A percentile compares a stretch with the other conserved stretches of the same genome.
phyloP scores from a whole-genome alignment of 1,284 basidiomycete species.

The Ustilago curta region DNA sequence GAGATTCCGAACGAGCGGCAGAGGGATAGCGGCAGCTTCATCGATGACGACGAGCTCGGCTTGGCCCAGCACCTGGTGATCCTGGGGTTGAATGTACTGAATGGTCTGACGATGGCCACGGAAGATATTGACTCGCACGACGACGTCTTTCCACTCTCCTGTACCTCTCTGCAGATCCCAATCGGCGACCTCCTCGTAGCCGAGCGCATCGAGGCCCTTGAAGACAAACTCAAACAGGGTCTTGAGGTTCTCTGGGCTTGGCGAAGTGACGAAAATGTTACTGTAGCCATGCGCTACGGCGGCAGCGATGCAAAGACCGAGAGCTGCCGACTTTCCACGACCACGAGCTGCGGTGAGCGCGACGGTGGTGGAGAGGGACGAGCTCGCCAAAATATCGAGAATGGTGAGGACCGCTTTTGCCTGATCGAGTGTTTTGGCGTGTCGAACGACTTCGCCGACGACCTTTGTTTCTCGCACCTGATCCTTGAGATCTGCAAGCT shows the following conservation, averaged over 20 bases:
- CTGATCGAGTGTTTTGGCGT: constrained; percentile 94
- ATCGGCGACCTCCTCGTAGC: constrained; percentile 97
- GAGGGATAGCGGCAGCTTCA: constrained; percentile 96
- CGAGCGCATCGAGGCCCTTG: constrained; percentile 93
- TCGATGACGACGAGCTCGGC: constrained; percentile 98
- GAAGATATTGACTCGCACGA: constrained; percentile 96
- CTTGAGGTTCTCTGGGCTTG: constrained; percentile 96
- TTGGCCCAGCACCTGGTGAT: constrained; percentile 95
- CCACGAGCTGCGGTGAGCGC: constrained; percentile 94
- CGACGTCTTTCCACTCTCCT: constrained; percentile 95
- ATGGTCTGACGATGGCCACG: constrained; percentile 70
- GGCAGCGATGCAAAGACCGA: constrained; percentile 92
- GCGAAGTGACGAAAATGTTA: constrained; percentile 98
- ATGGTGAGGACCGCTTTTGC: constrained; percentile 65
- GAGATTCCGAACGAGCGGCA: constrained; percentile 92
- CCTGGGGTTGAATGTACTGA: constrained; percentile 93
- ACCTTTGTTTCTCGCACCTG: constrained; percentile 86
- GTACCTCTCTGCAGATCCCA: constrained; percentile 96
- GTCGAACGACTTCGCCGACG: constrained; percentile 87
- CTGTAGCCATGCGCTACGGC: constrained; percentile 94
- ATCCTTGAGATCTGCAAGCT: constrained; percentile 85
- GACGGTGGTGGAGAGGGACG: constrained; percentile 87
- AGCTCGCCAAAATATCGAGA: constrained; percentile 65
- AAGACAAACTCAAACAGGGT: constrained; percentile 99
- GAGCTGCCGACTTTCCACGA: constrained; percentile 94